A percentile compares a stretch with the other conserved stretches of the same genome.
These are phyloP conservation scores for Scenedesmus sp. DNA, from an alignment of 163 green algal genomes.

Conservation along the genomic window DNA sequence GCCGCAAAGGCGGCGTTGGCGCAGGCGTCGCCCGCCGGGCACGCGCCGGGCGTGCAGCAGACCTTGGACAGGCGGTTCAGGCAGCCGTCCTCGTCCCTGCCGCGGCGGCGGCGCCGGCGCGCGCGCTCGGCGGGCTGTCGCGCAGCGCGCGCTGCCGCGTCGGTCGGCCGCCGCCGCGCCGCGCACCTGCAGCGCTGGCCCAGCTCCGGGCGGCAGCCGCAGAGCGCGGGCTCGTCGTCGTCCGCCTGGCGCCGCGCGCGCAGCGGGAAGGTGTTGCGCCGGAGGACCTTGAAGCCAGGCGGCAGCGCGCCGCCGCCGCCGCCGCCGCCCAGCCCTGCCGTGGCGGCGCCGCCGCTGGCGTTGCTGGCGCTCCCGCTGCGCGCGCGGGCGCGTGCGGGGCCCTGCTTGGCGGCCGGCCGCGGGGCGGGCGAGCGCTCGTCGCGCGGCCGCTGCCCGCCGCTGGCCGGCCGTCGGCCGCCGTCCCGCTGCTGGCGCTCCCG, in stretches of 20 bases:
- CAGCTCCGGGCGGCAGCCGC: background rate
- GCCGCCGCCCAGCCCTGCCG: background rate
- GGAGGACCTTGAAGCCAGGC: slow-evolving; percentile 12
- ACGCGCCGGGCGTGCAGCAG: slow-evolving; percentile 15
- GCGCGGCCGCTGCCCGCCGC: background rate
- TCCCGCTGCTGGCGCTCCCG: background rate
- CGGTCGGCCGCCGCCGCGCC: background rate
- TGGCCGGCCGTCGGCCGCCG: too few species aligned
- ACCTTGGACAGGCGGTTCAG: slow-evolving; percentile 31
- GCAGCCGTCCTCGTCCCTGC: slow-evolving; percentile 36
- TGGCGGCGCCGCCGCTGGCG: background rate
- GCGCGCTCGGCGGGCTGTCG: background rate
- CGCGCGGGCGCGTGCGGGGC: background rate
- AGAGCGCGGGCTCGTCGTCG: slow-evolving; percentile 11
- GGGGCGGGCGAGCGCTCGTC: background rate
- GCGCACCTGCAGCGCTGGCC: slow-evolving; percentile 25
- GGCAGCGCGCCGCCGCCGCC: background rate
- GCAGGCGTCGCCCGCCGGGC: slow-evolving; percentile 19
- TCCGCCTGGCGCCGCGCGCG: background rate
- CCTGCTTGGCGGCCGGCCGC: background rate
- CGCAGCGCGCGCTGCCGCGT: background rate
- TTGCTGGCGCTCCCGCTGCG: background rate
- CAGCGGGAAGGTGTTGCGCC: slow-evolving; percentile 21
- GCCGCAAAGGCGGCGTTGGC: background rate
- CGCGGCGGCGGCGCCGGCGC: background rate